Evolutionary conservation across 495 filamentous ascomycete species (phyloP).

Genomic region (Clohesyomyces aquaticus): DNA sequence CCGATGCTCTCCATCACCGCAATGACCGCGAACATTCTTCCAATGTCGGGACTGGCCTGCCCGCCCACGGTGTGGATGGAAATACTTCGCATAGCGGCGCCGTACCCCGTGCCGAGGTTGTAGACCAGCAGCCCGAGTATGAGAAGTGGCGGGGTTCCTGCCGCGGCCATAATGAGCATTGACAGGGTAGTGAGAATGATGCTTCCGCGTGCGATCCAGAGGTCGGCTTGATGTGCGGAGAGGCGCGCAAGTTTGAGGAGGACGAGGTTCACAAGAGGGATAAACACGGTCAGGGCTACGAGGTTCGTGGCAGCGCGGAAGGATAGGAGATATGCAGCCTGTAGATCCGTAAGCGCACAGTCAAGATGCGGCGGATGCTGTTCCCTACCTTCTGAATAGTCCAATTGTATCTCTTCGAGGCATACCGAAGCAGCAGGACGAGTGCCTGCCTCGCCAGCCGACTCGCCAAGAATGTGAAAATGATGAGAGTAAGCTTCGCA

Average conservation of each 20-base stretch:
- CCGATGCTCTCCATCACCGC: conserved; percentile 47
- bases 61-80: conserved; percentile 47
- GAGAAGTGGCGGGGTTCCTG: conserved; percentile 45
- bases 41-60: conserved; percentile 47
- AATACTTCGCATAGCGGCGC: conserved; percentile 45
- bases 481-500: conserved; percentile 40
- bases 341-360: background rate
- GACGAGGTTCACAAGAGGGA: conserved; percentile 39
- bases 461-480: conserved; percentile 46
- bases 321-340: conserved; percentile 52
- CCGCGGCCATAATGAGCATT: conserved; percentile 44
- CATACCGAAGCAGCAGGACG: conserved; percentile 50
- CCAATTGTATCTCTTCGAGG: conserved; percentile 52
- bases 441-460: conserved; percentile 44
- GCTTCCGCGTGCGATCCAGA: conserved; percentile 45
- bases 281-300: conserved; percentile 45
- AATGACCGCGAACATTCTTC: conserved; percentile 43
- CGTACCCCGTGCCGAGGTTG: conserved; percentile 47
- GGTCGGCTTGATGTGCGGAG: conserved; percentile 44
- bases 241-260: conserved; percentile 43
- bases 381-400: conserved; percentile 47
- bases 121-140: conserved; percentile 45
- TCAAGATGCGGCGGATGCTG: too few species aligned
- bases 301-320: conserved; percentile 49
- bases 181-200: conserved; percentile 44